phyloP scores from a whole-genome alignment of 805 yeast species.

The Zygosaccharomyces siamensis region DNA sequence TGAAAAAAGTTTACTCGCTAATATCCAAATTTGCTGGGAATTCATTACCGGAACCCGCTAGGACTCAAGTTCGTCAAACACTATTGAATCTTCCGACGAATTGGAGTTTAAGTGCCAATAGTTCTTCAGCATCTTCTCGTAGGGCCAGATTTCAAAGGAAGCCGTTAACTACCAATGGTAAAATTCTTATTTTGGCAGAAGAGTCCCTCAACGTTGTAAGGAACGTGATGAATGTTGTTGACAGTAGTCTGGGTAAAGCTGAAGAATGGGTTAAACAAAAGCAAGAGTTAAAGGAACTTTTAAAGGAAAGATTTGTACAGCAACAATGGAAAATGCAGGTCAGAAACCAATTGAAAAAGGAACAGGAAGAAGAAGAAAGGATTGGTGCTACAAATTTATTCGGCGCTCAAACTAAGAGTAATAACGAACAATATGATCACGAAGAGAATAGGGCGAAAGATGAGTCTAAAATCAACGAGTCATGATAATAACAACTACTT shows the following conservation, averaged over 20 bases:
- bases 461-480: background rate
- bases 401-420: background rate
- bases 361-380: slow-evolving; percentile 14
- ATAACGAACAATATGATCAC: background rate
- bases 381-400: background rate
- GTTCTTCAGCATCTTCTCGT: slow-evolving; percentile 15
- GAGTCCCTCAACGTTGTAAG: slow-evolving; percentile 86
- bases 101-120: slow-evolving; percentile 49
- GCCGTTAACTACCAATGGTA: slow-evolving; percentile 51
- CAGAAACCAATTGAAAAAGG: slow-evolving; percentile 29
- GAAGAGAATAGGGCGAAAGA: background rate
- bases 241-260: slow-evolving; percentile 77
- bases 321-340: slow-evolving; percentile 19
- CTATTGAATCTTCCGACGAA: slow-evolving; percentile 69
- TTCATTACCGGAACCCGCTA: slow-evolving; percentile 70
- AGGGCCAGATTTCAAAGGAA: slow-evolving; percentile 8
- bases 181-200: slow-evolving; percentile 74
- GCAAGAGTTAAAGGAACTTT: slow-evolving; percentile 36
- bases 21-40: slow-evolving; percentile 81
- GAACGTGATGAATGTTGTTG: slow-evolving; percentile 77
- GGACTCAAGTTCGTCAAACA: slow-evolving; percentile 74
- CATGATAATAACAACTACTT: background rate
- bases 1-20: slow-evolving; percentile 79
- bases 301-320: slow-evolving; percentile 22
- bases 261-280: slow-evolving; percentile 70